Percentiles rank a stretch among this genome's conserved stretches.
phyloP scores from a whole-genome alignment of 257 asterid species.

The Solanum lignicaule region DNA sequence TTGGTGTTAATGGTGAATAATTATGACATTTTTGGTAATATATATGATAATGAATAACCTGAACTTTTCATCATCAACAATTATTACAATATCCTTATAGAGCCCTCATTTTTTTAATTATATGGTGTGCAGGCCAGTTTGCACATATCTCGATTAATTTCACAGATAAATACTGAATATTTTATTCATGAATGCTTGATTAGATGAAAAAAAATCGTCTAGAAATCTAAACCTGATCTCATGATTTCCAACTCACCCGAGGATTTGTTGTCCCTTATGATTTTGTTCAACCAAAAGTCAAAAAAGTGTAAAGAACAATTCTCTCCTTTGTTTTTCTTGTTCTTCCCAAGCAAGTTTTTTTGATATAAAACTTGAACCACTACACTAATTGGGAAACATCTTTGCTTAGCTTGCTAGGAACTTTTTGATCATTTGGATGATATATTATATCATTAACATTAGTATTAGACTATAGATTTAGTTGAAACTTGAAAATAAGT shows the following conservation, averaged over 20 bases:
- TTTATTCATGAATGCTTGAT: not conserved
- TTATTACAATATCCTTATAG: not conserved
- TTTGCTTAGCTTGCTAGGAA: not conserved
- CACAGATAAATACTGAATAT: rapidly evolving
- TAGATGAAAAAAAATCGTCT: not conserved
- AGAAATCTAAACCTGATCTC: not conserved
- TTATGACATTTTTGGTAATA: not conserved
- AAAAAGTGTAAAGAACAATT: not conserved
- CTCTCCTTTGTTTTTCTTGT: not conserved
- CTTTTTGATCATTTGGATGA: not conserved
- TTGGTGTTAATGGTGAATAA: not conserved
- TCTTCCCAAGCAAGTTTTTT: not conserved
- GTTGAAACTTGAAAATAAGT: not conserved
- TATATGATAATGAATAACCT: not conserved
- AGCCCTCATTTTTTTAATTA: not conserved
- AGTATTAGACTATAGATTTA: not conserved
- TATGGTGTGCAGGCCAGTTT: not conserved
- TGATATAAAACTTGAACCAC: not conserved
- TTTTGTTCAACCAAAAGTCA: not conserved
- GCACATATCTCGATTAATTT: not conserved
- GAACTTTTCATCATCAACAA: not conserved
- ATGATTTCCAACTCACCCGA: not conserved
- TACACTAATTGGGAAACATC: not conserved
- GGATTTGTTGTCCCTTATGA: not conserved
- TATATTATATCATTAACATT: not conserved